These are phyloP conservation scores for Salvia rosmarinus DNA, from an alignment of 257 asterid species.

Conservation along the genomic window DNA sequence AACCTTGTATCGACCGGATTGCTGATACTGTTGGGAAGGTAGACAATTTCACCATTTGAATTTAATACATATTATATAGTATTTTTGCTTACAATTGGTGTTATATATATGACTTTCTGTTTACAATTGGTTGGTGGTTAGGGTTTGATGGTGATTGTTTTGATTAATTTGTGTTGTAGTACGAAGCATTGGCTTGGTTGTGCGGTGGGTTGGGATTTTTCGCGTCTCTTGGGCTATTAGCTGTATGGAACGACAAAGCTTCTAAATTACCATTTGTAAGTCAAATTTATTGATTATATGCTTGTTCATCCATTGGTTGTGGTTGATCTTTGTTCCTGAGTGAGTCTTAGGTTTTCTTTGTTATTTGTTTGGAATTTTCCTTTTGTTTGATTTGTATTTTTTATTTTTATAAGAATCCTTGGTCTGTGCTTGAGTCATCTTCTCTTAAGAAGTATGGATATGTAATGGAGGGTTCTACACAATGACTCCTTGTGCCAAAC, in stretches of 20 bases:
- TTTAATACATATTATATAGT: neutral
- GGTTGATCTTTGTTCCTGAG: neutral
- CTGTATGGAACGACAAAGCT: constrained; percentile 93
- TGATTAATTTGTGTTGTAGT: constrained; percentile 46
- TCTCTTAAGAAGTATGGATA: neutral
- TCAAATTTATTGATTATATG: constrained; percentile 24
- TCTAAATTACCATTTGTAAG: constrained; percentile 86
- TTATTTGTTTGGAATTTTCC: neutral
- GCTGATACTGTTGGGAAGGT: constrained; percentile 97
- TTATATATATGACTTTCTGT: neutral
- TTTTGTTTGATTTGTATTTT: neutral
- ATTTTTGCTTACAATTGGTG: neutral
- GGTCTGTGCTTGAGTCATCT: constrained; percentile 11
- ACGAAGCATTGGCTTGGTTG: constrained; percentile 93
- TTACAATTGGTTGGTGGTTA: neutral
- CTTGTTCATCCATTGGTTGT: neutral
- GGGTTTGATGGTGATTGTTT: constrained; percentile 10
- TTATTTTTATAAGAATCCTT: neutral
- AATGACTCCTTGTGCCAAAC: neutral
- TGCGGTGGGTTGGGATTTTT: constrained; percentile 81
- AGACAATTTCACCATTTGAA: neutral
- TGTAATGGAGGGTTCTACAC: neutral
- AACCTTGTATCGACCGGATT: constrained; percentile 92
- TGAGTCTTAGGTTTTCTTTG: neutral
- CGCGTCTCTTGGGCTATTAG: constrained; percentile 69